A percentile compares a stretch with the other conserved stretches of the same genome.
Conservation (phyloP, 2,329 filamentous ascomycete species). For the Pochonia chlamydosporia region DNA sequence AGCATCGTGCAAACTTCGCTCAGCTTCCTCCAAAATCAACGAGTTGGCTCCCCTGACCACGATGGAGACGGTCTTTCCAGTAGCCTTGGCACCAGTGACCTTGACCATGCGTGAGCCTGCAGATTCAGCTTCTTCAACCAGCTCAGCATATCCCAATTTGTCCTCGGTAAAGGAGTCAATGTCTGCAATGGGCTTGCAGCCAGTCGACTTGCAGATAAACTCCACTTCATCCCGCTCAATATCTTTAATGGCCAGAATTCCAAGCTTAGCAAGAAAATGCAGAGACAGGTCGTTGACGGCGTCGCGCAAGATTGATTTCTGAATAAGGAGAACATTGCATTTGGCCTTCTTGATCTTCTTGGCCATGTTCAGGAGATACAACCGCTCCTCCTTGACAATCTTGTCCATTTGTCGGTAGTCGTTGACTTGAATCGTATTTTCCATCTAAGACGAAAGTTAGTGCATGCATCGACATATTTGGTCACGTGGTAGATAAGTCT, state of each 20-base stretch:
- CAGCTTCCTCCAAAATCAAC: conserved; percentile 92
- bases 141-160: conserved; percentile 88
- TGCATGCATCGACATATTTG: background rate
- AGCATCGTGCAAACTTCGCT: conserved; percentile 93
- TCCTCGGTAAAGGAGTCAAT: conserved; percentile 98
- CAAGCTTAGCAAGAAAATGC: conserved; percentile 95
- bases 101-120: conserved; percentile 91
- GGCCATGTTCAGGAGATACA: conserved; percentile 96
- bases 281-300: conserved; percentile 96
- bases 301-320: conserved; percentile 96
- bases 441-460: conserved; percentile 60
- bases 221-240: conserved; percentile 98
- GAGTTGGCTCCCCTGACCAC: conserved; percentile 91
- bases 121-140: conserved; percentile 86
- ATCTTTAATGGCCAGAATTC: conserved; percentile 93
- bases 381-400: conserved; percentile 97
- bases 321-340: conserved; percentile 96
- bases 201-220: conserved; percentile 98
- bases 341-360: conserved; percentile 99
- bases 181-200: conserved; percentile 98
- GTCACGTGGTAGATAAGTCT: conserved; percentile 24
- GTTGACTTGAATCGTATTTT: conserved; percentile 98
- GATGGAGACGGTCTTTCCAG: conserved; percentile 86
- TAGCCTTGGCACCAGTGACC: conserved; percentile 81
- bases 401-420: conserved; percentile 99